Evolutionary conservation across 257 asterid species (phyloP).

Genomic region (Scutellaria minor): DNA sequence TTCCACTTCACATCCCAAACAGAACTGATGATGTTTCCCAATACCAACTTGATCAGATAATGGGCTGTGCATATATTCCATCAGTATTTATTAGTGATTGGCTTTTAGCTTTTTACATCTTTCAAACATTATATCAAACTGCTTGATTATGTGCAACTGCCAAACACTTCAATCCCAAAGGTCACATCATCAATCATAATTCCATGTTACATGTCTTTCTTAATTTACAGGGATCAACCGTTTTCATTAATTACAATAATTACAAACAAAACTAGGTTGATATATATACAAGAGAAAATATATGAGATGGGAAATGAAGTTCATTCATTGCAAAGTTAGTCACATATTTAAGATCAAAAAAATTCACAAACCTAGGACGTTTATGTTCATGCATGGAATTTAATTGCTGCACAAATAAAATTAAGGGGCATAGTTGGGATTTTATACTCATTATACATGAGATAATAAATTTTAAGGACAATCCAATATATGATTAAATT

Average conservation of each 20-base stretch:
- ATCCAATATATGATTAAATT: no score
- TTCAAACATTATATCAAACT: background rate
- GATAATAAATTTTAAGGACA: no score
- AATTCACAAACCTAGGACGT: no score
- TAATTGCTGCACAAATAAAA: background rate
- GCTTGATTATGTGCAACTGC: slow-evolving; percentile 5
- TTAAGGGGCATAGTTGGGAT: no score
- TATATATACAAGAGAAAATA: background rate
- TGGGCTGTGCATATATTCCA: background rate
- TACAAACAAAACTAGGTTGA: background rate
- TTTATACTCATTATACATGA: no score
- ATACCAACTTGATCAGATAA: background rate
- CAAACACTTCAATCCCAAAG: slow-evolving; percentile 27
- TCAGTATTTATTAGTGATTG: background rate
- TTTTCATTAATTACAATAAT: background rate
- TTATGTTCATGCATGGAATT: background rate
- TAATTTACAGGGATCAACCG: slow-evolving; percentile 18
- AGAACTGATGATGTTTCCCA: no score
- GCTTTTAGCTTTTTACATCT: background rate
- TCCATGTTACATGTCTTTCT: slow-evolving; percentile 31
- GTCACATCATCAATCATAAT: slow-evolving; percentile 20
- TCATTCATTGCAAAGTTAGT: no score
- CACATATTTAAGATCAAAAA: no score
- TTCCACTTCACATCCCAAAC: no score
- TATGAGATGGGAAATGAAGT: slow-evolving; percentile 2